Evolutionary conservation across 2,329 filamentous ascomycete genomes (phyloP), one percentile per base, ranked within the genome.

Genomic region (Paecilomyces sp.): DNA sequence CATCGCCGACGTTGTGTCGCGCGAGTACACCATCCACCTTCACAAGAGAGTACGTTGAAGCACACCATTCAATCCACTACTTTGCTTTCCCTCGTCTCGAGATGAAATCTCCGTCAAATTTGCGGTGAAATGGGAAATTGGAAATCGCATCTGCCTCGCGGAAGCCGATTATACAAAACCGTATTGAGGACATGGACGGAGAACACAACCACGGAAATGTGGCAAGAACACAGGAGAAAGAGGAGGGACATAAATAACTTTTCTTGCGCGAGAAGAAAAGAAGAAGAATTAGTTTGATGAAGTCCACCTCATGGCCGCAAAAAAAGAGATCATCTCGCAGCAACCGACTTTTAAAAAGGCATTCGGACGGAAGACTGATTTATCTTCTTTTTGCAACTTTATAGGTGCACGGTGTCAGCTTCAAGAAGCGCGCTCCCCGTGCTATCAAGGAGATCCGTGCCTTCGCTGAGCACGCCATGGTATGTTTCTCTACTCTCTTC

Each of bases 1-100:
- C 84, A 96, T 99, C 82, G 88, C 91, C 82, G 93, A 99, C 83
- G 95, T 99, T 79, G 93, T 99, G 81, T 89, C 94, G 76, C 91
- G 94, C 87, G 95, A 99, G 86, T 99, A 99, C 88, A 99, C 94
- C 82, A 97, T 99, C 85, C 93, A 99, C 88, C 85, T 99, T 75
- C 94, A 99, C 91, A 97, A 96, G 90, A 90, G 93, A 83, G 91
- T 95, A 92, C 80, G 89, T 89, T 79, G 72, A 74, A 60, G 28
- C 24, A 36, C 34, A 60, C 55, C 18, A 54, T 61, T 54, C 52
- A 58, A 24, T 31, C 33, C 57, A 11, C 22, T 36, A 9, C 31
- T 22, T 54, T 31, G 30, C 30, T 18, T 30, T 22, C 25, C 31
- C n/a, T 36, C 54, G n/a, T 33, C 54, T 33, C 25, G 54, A 34